Evolutionary conservation across 2,329 filamentous ascomycete species (phyloP).

Genomic region (Colletotrichum gloeosporioides): DNA sequence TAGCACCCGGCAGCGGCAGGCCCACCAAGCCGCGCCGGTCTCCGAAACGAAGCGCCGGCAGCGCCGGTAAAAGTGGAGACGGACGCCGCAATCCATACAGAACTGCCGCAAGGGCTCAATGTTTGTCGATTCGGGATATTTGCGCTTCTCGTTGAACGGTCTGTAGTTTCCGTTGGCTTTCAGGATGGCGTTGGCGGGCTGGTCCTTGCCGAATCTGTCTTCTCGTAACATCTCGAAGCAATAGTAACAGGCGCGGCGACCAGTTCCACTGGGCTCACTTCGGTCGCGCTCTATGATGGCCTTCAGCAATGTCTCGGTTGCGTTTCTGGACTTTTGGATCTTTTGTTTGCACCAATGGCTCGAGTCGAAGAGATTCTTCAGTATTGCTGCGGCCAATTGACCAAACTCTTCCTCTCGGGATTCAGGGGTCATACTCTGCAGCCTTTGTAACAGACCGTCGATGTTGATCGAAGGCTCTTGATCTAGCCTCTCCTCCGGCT

Average conservation of each 20-base stretch:
- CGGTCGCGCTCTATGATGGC: background rate
- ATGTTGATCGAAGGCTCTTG: background rate
- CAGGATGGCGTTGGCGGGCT: background rate
- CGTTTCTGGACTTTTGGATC: background rate
- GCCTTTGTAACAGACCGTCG: background rate
- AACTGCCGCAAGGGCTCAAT: background rate
- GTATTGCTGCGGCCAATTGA: background rate
- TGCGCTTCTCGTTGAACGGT: background rate
- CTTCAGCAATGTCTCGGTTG: rapidly evolving
- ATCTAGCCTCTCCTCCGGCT: background rate
- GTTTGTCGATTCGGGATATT: background rate
- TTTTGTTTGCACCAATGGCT: background rate
- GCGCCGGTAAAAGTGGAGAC: background rate
- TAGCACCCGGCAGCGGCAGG: background rate
- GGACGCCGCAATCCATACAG: background rate
- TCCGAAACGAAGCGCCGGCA: background rate
- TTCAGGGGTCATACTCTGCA: background rate
- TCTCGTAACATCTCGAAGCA: background rate
- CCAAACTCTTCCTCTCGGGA: background rate
- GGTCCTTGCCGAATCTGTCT: background rate
- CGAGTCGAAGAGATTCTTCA: background rate
- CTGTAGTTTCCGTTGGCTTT: background rate
- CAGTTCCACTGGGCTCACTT: background rate
- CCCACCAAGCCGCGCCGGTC: background rate
- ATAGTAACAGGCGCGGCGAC: background rate